Evolutionary conservation across 441 rosid species (phyloP), one percentile per base, ranked within the genome.

Genomic region (Aquilaria agallochum): DNA sequence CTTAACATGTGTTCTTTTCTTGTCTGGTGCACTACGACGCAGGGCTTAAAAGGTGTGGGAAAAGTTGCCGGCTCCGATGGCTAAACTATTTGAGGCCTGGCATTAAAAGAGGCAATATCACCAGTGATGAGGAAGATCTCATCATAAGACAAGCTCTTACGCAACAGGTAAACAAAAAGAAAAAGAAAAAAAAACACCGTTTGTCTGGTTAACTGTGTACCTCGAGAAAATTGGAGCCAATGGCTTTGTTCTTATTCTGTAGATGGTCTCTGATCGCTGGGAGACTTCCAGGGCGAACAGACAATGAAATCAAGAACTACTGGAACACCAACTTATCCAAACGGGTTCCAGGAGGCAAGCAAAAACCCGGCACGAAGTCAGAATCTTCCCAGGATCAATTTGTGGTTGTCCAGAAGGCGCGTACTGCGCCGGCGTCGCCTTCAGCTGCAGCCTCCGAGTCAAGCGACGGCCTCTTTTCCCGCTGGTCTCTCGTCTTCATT

Each of bases 91-190:
- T 68, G 66, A 64, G 75, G 40, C 79, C 73, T 31, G 75, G 60
- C 12, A 75, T 75, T 62, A 71, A 67, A 64, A 68, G 80, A 59
- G 76, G 80, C 40, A 72, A 76, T 54, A 63, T 76, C 15, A 27
- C 65, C 1, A 33, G 55, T 2, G 80, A 72, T 14, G 80, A 76
- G 55, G 74, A 76, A 58, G 80, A 76, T 53, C 76, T 76, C 73
- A 75, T 74, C 59, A 20, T 70, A 53, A 64, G 74, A 56, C 67
- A 71, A 57, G 14, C 76, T 75, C 20, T 55, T 75, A 7, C 76
- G 79, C 15, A 75, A 72, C 70, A 75, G 76, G 79, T 74, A 13
- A 34, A 4, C 30, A 11, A 3, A 9, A 8, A 20, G 1, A 20
- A 20, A 20, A 20, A 20, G 27, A 20, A 20, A 20, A 20, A 20